Base-by-base conservation (phyloP, 1,284 basidiomycete species). In the Ganoderma meredithae region DNA sequence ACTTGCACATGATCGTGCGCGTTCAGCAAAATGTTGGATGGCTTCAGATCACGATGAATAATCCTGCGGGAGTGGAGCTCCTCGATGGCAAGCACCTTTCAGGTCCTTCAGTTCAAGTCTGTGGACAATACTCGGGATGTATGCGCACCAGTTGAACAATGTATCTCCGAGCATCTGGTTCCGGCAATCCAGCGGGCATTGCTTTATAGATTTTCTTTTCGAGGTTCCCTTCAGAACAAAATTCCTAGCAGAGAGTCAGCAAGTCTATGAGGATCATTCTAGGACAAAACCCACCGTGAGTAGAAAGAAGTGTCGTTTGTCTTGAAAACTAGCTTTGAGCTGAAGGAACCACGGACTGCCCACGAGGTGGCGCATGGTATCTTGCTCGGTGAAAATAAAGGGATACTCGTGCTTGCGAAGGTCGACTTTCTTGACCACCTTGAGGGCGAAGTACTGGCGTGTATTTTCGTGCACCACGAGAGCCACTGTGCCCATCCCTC, bases 21-120 rank as follows among this genome's bases (percentile, higher is more conserved):
- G 77, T 89, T 87, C 15, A 91, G 79, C 22, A 90, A 80, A 64
- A 91, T 85, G 76, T 91, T 90, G 75, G 88, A 88, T 1, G 89
- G 89, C 77, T 79, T 89, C 60, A 79, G 69, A 62, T 79, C 77
- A 60, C 78, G 77, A 65, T 78, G 77, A n/a, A 78, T 68, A 66
- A 78, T 76, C 31, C 72, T 68, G 62, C 85, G 83, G 25, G 79
- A 77, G 76, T 90, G 89, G 39, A 90, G 78, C 15, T 41, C 22
- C 17, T 63, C 59, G 10, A 77, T 27, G 4, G 68, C 72, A 47
- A 65, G 41, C 7, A 76, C 33, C 74, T 74, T 15, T 1, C 6
- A 2, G 53, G 3, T 17, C 61, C 8, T 27, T 36, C 56, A 58
- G 58, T 73, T 87, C 87, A 68, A 82, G 83, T 47, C 88, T 41